These are phyloP conservation scores for Kluyveromyces nonfermentans DNA, from an alignment of 805 yeast species.

Conservation along the genomic window DNA sequence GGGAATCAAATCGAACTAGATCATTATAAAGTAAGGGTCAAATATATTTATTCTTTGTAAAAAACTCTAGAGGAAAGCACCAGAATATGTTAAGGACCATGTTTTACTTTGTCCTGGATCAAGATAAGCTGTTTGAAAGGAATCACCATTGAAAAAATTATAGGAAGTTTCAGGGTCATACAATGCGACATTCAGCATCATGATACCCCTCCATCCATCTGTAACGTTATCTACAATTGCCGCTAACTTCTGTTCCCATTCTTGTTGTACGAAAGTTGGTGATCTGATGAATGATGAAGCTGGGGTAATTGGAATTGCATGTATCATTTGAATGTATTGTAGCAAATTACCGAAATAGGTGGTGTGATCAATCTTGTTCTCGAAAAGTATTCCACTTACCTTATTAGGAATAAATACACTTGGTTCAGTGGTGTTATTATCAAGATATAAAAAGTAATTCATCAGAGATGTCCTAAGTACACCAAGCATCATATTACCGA, in stretches of 20 bases:
- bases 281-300: conserved; percentile 51
- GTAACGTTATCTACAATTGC: conserved; percentile 38
- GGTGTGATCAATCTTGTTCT: conserved; percentile 62
- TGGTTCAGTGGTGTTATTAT: conserved; percentile 50
- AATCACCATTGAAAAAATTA: conserved; percentile 44
- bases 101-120: conserved; percentile 84
- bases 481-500: conserved; percentile 54
- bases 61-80: conserved; percentile 16
- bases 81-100: conserved; percentile 77
- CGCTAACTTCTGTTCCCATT: conserved; percentile 47
- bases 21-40: too few relatives aligned
- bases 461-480: conserved; percentile 45
- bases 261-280: conserved; percentile 47
- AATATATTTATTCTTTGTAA: too few relatives aligned
- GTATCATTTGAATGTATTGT: conserved; percentile 71
- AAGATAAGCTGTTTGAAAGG: conserved; percentile 46
- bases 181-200: conserved; percentile 67
- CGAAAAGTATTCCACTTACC: conserved; percentile 67
- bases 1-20: background rate
- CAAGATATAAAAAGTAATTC: conserved; percentile 43
- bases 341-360: conserved; percentile 68
- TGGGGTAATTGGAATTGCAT: conserved; percentile 67
- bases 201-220: conserved; percentile 66
- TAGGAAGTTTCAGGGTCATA: conserved; percentile 59
- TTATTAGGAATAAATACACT: conserved; percentile 46